Evolutionary conservation across 2,329 filamentous ascomycete genomes (phyloP).

Genomic region (Curvularia lunata): DNA sequence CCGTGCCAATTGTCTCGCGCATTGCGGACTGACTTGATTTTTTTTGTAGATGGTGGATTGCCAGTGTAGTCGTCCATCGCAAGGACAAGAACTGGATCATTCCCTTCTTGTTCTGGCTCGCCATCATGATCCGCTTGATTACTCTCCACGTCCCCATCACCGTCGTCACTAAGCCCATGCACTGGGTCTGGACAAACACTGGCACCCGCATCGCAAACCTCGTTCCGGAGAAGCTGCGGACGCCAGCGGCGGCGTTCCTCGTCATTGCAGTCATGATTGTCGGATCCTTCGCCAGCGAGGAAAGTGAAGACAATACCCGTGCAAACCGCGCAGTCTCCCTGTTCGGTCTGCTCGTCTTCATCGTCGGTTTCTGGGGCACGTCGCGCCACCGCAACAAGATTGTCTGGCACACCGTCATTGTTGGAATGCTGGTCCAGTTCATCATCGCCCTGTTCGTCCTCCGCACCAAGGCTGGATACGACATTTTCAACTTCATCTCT

Average conservation of each 20-base stretch:
- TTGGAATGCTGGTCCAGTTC: conserved; percentile 88
- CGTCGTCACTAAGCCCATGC: conserved; percentile 70
- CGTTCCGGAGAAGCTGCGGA: conserved; percentile 71
- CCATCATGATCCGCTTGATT: conserved; percentile 74
- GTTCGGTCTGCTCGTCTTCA: conserved; percentile 76
- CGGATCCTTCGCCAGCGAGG: conserved; percentile 75
- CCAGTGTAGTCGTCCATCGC: conserved; percentile 73
- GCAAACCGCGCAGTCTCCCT: conserved; percentile 81
- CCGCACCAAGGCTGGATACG: conserved; percentile 77
- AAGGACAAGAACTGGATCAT: conserved; percentile 80
- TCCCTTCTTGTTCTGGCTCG: conserved; percentile 81
- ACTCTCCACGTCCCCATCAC: conserved; percentile 75
- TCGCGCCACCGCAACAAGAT: conserved; percentile 70
- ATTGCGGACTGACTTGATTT: conserved; percentile 25
- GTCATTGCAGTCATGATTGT: conserved; percentile 77
- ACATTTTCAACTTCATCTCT: conserved; percentile 91
- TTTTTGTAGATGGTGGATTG: conserved; percentile 72
- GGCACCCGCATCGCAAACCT: conserved; percentile 63
- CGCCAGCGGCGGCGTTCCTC: conserved; percentile 66
- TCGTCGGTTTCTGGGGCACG: conserved; percentile 70
- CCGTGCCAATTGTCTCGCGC: conserved; percentile 3
- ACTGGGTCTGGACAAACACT: conserved; percentile 70
- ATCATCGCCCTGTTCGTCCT: conserved; percentile 88
- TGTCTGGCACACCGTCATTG: conserved; percentile 67
- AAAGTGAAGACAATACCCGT: conserved; percentile 76